Conservation (phyloP, 305 asterid genomes). For the Solanum hybrid region DNA sequence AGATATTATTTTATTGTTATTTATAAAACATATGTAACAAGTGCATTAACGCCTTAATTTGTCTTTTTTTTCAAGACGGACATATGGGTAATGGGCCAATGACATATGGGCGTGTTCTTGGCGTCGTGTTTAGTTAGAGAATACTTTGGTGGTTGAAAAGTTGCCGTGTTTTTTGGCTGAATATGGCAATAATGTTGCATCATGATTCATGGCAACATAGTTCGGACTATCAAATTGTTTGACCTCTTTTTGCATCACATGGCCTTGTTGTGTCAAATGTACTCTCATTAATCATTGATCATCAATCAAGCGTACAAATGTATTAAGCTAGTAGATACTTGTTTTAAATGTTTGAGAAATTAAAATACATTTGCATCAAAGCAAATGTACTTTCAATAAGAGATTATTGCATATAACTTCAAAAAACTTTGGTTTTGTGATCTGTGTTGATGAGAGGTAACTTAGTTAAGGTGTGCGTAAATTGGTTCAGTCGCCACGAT, state of each 20-base stretch:
- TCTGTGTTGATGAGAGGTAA: not conserved
- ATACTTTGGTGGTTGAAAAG: not conserved
- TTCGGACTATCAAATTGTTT: not conserved
- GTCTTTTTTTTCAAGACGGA: not conserved
- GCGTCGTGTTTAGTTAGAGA: not conserved
- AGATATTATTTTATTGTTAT: not conserved
- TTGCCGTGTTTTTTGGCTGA: not conserved
- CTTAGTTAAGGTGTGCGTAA: not conserved
- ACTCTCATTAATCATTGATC: not conserved
- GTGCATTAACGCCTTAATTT: not conserved
- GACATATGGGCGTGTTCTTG: not conserved
- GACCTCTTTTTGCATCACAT: not conserved
- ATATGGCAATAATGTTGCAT: not conserved
- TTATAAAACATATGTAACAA: not conserved
- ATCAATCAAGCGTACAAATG: not conserved
- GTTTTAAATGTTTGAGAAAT: not conserved
- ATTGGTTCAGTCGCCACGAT: rapidly evolving
- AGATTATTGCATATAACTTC: not conserved
- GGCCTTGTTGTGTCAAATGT: not conserved
- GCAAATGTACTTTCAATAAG: not conserved
- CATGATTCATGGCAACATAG: not conserved
- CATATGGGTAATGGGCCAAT: not conserved
- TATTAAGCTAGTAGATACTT: not conserved
- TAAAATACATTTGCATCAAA: not conserved
- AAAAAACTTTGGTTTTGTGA: not conserved